Evolutionary conservation across 2,329 filamentous ascomycete species (phyloP).

Genomic region (Pseudogymnoascus sp.): DNA sequence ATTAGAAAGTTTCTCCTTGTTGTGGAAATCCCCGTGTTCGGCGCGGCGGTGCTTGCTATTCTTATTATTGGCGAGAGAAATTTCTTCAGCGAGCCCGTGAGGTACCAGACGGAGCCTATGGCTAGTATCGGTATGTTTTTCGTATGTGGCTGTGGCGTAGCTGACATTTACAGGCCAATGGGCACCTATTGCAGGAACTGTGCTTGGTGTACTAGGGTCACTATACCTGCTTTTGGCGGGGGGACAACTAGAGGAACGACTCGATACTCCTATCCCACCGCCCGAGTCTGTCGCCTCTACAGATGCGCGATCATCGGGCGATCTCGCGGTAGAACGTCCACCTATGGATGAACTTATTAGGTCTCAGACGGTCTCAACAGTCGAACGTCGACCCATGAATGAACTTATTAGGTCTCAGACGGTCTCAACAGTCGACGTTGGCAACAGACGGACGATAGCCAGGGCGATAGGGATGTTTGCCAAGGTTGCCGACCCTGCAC

Average conservation of each 20-base stretch:
- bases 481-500: constrained; percentile 33
- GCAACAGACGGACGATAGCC: constrained; percentile 36
- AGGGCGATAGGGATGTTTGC: constrained; percentile 37
- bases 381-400: constrained; percentile 9
- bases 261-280: neutral
- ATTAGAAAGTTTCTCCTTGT: constrained; percentile 46
- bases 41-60: constrained; percentile 48
- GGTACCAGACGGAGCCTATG: constrained; percentile 54
- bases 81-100: constrained; percentile 49
- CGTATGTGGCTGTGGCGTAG: constrained; percentile 2
- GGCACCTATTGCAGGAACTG: constrained; percentile 51
- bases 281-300: constrained; percentile 10
- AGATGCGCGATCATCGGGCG: constrained; percentile 5
- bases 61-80: constrained; percentile 55
- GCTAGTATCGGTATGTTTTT: constrained; percentile 45
- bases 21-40: constrained; percentile 51
- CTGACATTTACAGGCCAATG: constrained; percentile 42
- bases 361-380: neutral
- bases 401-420: neutral
- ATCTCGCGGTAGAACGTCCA: too few species aligned
- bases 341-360: neutral
- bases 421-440: constrained; percentile 11
- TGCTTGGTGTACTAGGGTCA: constrained; percentile 49
- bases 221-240: constrained; percentile 41
- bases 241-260: constrained; percentile 10